Base-by-base conservation (phyloP, 257 asterid species). In the Eucommia ulmoides region DNA sequence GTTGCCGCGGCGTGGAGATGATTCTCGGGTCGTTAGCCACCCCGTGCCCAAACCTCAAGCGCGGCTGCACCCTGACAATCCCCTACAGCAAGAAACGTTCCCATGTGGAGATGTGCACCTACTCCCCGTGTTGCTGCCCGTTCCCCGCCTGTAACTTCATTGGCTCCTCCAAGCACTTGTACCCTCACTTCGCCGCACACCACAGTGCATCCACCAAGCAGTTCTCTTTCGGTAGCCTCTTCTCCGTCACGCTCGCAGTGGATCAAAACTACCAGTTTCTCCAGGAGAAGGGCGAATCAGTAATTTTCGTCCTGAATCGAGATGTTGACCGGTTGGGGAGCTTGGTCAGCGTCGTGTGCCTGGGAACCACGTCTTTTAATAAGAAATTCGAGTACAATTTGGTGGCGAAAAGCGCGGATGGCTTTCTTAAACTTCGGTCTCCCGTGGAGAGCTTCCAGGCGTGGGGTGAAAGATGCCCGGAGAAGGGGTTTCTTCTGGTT, bases 1-100 rank as follows among this genome's bases (percentile, higher is more conserved):
- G 94, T 49, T 86, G 96, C 71, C 75, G 81, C 47, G 88, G 74
- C 18, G 56, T 78, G 2, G 96, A 86, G 68, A 80, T 70, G 62
- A 75, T 86, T 64, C 56, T 86, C 12, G 88, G 82, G 51, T 67
- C 94, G 1, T 63, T 72, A 59, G 66, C 23, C 48, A 19, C 71
- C 18, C 35, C 72, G 10, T 86, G 96, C 51, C 60, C 12, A 38
- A 73, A 86, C 60, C 9, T 1, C 22, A 50, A n/a, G 3, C 58
- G 61, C 47, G 96, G 96, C 21, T 86, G 96, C 77, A 53, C 6
- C 24, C 66, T 67, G 67, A 61, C 50, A 22, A 24, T 80, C 45
- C 54, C 19, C 56, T 80, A 69, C 68, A 53, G 59, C 41, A 51
- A 72, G 35, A 80, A 66, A 62, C 65, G 23, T 23, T 69, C 53